Evolutionary conservation across 192 early-diverging fungal species (phyloP).

Genomic region (Podila verticillata): DNA sequence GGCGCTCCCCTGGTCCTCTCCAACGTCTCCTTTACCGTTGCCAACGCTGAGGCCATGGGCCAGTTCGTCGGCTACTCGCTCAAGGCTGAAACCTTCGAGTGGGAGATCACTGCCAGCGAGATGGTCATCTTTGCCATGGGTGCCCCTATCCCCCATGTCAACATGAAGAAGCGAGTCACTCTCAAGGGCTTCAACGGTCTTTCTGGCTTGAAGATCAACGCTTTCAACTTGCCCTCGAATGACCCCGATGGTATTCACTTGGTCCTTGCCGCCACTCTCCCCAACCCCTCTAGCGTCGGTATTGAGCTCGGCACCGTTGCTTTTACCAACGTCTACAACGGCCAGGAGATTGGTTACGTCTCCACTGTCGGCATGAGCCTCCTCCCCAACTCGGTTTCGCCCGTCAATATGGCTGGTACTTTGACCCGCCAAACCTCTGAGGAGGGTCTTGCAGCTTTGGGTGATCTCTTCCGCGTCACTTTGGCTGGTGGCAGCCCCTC

Average conservation of each 20-base stretch:
- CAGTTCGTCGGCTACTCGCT: constrained; percentile 63
- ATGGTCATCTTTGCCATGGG: constrained; percentile 63
- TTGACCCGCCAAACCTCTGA: constrained; percentile 60
- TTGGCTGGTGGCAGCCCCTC: constrained; percentile 56
- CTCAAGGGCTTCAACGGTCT: constrained; percentile 62
- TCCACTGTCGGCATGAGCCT: constrained; percentile 30
- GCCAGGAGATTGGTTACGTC: constrained; percentile 53
- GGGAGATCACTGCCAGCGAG: constrained; percentile 56
- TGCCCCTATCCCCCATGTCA: constrained; percentile 57
- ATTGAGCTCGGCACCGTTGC: constrained; percentile 62
- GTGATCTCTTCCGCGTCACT: constrained; percentile 62
- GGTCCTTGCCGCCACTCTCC: constrained; percentile 32
- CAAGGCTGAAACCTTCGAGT: constrained; percentile 55
- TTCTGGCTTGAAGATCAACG: constrained; percentile 34
- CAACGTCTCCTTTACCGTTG: constrained; percentile 52
- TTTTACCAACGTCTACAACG: constrained; percentile 53
- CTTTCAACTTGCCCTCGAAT: constrained; percentile 63
- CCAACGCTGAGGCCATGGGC: constrained; percentile 51
- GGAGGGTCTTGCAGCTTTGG: constrained; percentile 52
- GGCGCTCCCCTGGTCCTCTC: constrained; percentile 59
- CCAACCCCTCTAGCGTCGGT: constrained; percentile 62
- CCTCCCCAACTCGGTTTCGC: constrained; percentile 23
- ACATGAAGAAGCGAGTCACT: constrained; percentile 60
- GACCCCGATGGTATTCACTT: constrained; percentile 54
- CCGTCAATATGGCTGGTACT: constrained; percentile 56